phyloP scores from a whole-genome alignment of 306 rosid genomes.

The Prosopis cineraria region DNA sequence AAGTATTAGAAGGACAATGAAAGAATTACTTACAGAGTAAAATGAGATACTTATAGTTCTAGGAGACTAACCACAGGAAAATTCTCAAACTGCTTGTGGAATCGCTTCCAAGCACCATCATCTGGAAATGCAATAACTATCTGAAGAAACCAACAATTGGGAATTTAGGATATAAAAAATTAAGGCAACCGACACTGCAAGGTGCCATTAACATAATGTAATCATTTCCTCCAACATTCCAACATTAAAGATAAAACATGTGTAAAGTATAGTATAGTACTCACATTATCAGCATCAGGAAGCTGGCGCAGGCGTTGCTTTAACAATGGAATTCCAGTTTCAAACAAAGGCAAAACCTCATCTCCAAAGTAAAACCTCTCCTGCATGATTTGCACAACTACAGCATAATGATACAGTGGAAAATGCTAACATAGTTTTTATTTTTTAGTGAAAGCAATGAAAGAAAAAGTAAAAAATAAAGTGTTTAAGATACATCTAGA shows the following conservation, averaged over 20 bases:
- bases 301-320: slow-evolving; percentile 84
- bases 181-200: slow-evolving; percentile 1
- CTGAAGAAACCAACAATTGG: slow-evolving; percentile 48
- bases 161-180: slow-evolving; percentile 12
- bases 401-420: not conserved
- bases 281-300: slow-evolving; percentile 74
- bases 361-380: slow-evolving; percentile 98
- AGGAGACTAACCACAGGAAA: slow-evolving; percentile 65
- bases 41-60: slow-evolving; percentile 6
- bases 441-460: not conserved
- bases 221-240: not conserved
- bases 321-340: slow-evolving; percentile 92
- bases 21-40: slow-evolving; percentile 2
- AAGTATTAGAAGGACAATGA: slow-evolving; percentile 28
- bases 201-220: not conserved
- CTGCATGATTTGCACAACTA: slow-evolving; percentile 46
- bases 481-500: not conserved
- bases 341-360: slow-evolving; percentile 93
- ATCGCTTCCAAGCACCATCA: slow-evolving; percentile 99
- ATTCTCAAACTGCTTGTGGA: slow-evolving; percentile 84
- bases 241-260: slow-evolving; percentile 15
- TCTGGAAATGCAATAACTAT: slow-evolving; percentile 96
- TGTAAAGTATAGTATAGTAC: slow-evolving; percentile 24
- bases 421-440: not conserved
- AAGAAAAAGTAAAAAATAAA: not conserved